phyloP scores from a whole-genome alignment of 73 alveolate genomes.

The Breviolum minutum region DNA sequence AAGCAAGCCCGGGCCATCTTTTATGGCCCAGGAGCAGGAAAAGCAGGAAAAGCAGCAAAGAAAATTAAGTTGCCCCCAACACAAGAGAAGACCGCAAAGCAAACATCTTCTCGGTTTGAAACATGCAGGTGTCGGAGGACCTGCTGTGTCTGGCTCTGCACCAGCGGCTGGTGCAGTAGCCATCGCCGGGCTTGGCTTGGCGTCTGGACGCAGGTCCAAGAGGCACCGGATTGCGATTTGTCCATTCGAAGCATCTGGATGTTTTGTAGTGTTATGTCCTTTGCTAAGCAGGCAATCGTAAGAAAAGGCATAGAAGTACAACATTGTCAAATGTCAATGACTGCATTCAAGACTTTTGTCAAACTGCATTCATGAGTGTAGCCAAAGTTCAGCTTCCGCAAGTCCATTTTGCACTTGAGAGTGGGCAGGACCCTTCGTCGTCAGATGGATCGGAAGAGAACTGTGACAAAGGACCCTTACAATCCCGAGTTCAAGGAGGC shows the following conservation, averaged over 20 bases:
- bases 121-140: background rate
- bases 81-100: no score
- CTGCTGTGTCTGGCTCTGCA: background rate
- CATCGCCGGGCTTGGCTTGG: slow-evolving; percentile 50
- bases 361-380: no score
- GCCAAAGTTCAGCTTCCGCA: no score
- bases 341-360: background rate
- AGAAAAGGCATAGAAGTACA: no score
- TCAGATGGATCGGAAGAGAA: slow-evolving; percentile 16
- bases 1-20: no score
- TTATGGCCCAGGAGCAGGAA: no score
- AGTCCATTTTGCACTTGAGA: background rate
- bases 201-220: background rate
- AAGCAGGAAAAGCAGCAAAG: no score
- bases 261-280: background rate
- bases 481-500: slow-evolving; percentile 85
- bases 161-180: background rate
- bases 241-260: background rate
- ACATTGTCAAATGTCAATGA: no score
- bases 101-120: background rate
- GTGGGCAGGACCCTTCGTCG: slow-evolving; percentile 42
- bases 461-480: slow-evolving; percentile 74
- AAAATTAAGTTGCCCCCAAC: no score
- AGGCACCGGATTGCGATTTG: background rate
- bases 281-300: no score